These are phyloP conservation scores for Claviceps sp. DNA, from an alignment of 2,329 filamentous ascomycete species.

Conservation along the genomic window DNA sequence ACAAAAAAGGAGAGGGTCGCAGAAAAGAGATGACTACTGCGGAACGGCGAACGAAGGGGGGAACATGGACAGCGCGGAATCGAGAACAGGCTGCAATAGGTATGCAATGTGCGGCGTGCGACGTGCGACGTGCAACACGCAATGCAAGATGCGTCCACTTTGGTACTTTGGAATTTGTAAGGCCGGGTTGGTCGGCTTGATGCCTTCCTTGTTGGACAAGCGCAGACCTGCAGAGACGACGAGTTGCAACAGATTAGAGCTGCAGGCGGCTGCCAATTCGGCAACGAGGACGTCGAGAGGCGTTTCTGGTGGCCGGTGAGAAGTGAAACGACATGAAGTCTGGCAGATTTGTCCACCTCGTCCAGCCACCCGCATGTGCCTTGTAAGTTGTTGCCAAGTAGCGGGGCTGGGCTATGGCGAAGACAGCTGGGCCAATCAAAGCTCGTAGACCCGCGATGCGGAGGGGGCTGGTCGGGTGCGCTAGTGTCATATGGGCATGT, in stretches of 20 bases:
- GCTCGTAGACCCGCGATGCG: too few relatives aligned
- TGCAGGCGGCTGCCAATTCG: conserved; percentile 1
- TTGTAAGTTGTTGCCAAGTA: too few relatives aligned
- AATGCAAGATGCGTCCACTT: neutral
- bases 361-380: too few relatives aligned
- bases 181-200: too few relatives aligned
- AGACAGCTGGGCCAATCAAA: too few relatives aligned
- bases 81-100: neutral
- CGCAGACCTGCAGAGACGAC: neutral
- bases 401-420: too few relatives aligned
- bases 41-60: neutral
- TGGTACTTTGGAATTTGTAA: too few relatives aligned
- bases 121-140: neutral
- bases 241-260: neutral
- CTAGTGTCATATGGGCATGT: too few relatives aligned
- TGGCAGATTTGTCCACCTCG: too few relatives aligned
- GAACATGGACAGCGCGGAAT: neutral
- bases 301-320: too few relatives aligned
- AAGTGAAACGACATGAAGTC: too few relatives aligned
- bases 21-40: neutral
- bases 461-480: too few relatives aligned
- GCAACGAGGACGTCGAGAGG: neutral
- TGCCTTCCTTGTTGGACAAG: neutral
- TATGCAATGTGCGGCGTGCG: neutral
- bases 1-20: neutral